These are phyloP conservation scores for Phaffia tasmanica DNA, from an alignment of 768 basidiomycete genomes.

Conservation along the genomic window DNA sequence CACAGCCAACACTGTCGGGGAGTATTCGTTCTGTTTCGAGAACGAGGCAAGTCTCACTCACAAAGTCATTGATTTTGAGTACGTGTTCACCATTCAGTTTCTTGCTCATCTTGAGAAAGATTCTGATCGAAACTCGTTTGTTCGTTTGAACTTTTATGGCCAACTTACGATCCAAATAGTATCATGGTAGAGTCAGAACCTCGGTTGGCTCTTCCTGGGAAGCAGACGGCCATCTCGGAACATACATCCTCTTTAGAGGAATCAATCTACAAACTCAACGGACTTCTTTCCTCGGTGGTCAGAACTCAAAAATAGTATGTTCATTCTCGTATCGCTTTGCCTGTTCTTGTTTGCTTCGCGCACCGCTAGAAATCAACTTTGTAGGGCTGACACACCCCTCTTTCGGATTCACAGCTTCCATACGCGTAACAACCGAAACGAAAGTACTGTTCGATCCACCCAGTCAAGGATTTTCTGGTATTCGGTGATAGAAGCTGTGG, in stretches of 20 bases:
- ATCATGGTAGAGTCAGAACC: constrained; percentile 98
- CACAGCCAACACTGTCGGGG: constrained; percentile 69
- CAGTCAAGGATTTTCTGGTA: constrained; percentile 93
- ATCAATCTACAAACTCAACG: constrained; percentile 81
- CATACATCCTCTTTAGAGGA: constrained; percentile 91
- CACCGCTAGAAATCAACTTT: not conserved
- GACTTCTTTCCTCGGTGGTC: constrained; percentile 77
- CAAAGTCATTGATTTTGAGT: constrained; percentile 59
- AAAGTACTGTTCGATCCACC: constrained; percentile 79
- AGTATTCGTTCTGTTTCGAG: constrained; percentile 47
- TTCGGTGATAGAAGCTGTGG: constrained; percentile 65
- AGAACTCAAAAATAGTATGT: constrained; percentile 87
- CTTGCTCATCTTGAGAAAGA: not conserved
- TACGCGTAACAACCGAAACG: constrained; percentile 86
- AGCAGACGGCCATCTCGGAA: constrained; percentile 66
- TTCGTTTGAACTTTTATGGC: not conserved
- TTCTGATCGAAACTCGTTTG: not conserved
- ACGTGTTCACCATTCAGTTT: constrained; percentile 23
- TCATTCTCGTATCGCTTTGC: not conserved
- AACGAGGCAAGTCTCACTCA: constrained; percentile 94
- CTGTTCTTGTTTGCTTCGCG: constrained; percentile 2
- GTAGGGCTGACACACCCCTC: not conserved
- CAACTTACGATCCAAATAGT: constrained; percentile 41
- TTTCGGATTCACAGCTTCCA: constrained; percentile 55
- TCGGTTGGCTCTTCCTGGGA: constrained; percentile 73